Conservation (phyloP, 2,329 filamentous ascomycete species). For the Aspergillus caelatus region DNA sequence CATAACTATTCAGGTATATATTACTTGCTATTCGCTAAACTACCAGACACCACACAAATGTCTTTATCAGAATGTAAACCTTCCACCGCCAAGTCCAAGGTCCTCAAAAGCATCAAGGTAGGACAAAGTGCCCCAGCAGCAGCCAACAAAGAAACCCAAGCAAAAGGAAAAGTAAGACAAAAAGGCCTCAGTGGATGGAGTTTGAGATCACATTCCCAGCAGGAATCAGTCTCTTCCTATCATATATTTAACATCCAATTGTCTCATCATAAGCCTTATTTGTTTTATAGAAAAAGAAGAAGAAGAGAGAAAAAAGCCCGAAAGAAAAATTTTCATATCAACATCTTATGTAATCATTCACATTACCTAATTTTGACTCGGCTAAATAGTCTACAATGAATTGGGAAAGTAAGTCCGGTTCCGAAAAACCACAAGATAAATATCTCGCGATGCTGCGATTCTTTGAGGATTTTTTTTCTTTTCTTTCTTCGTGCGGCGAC, state of each 20-base stretch:
- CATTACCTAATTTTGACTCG: slow-evolving; percentile 18
- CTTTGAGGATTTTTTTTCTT: slow-evolving; percentile 47
- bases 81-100: background rate
- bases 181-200: slow-evolving; percentile 47
- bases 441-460: slow-evolving; percentile 8
- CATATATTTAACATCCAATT: slow-evolving; percentile 40
- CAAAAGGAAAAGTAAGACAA: slow-evolving; percentile 5
- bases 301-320: slow-evolving; percentile 14
- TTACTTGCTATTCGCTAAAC: background rate
- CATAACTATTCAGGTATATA: too few species aligned
- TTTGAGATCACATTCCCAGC: slow-evolving; percentile 43
- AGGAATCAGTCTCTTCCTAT: slow-evolving; percentile 54
- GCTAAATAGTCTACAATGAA: background rate
- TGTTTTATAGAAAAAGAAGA: slow-evolving; percentile 21
- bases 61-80: background rate
- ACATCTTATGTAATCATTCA: slow-evolving; percentile 6
- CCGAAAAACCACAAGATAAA: slow-evolving; percentile 28
- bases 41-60: background rate
- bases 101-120: background rate
- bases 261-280: slow-evolving; percentile 48
- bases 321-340: background rate
- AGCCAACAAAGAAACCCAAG: background rate
- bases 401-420: slow-evolving; percentile 21
- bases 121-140: background rate
- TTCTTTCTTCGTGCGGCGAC: slow-evolving; percentile 78